Evolutionary conservation across 164 flowering plant species (phyloP), one percentile per base, ranked within the genome.

Genomic region (Piper longum): DNA sequence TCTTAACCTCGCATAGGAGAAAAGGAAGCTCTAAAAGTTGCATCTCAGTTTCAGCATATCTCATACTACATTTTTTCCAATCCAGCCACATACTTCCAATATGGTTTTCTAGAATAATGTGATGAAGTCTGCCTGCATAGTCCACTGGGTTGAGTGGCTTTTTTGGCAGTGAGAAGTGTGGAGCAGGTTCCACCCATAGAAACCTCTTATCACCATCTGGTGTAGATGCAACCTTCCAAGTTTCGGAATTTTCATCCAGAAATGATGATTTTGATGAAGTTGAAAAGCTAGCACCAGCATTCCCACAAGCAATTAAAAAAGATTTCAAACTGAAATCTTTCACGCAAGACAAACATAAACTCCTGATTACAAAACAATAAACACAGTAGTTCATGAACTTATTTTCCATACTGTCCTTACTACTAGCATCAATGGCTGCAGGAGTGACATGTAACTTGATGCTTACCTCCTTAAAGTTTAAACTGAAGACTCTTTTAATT

Each of bases 131-230:
- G 60, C 67, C 66, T 55, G 51, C 44, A 19, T 61, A 62, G 69
- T 61, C 60, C 51, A 57, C 48, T 55, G 69, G 48, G 55, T 65
- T 66, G 18, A 55, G 43, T 56, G 43, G 57, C 66, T 57, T 62
- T 60, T 76, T 75, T 55, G 71, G 56, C 59, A 58, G 57, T 16
- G 36, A 43, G 66, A 74, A 72, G 51, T 67, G 62, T 59, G 68
- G 62, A 43, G 85, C 87, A 63, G 91, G 90, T 70, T 83, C 89
- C 65, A 75, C 67, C 84, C 83, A 80, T 43, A 88, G 14, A 62
- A 87, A 59, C 62, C 68, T 66, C 59, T 71, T 69, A 52, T 73
- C 72, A 62, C 61, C 39, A 61, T 7, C 16, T 57, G 60, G 67
- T 63, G 59, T 26, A 26, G 36, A 59, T 48, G 36, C 45, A 60